phyloP scores from a whole-genome alignment of 768 basidiomycete species.

The Paxillus involutus region DNA sequence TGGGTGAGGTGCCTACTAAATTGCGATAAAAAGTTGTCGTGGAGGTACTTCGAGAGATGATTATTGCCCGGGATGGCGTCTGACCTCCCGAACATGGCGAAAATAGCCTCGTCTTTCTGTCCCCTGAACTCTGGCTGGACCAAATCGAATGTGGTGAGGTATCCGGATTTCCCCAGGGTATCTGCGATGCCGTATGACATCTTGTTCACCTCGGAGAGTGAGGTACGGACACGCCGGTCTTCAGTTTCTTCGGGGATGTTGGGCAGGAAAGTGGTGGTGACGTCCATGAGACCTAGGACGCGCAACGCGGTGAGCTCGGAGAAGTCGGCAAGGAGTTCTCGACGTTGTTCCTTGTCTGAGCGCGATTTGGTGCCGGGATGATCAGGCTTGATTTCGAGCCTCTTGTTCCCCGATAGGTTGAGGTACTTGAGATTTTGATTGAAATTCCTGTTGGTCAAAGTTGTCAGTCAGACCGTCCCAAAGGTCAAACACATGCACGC shows the following conservation, averaged over 20 bases:
- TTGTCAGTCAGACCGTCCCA: not conserved
- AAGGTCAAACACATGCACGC: not conserved
- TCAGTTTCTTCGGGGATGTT: slow-evolving; percentile 84
- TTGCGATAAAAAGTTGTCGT: slow-evolving; percentile 70
- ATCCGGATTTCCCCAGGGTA: slow-evolving; percentile 76
- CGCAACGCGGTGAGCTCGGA: slow-evolving; percentile 81
- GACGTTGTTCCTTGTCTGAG: slow-evolving; percentile 23
- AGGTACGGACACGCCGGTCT: slow-evolving; percentile 89
- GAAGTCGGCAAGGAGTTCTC: slow-evolving; percentile 73
- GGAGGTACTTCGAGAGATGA: slow-evolving; percentile 77
- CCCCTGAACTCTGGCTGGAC: slow-evolving; percentile 85
- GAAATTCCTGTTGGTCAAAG: slow-evolving; percentile 73
- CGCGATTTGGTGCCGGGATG: slow-evolving; percentile 30
- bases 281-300: slow-evolving; percentile 97
- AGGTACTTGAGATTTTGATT: slow-evolving; percentile 92
- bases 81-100: slow-evolving; percentile 92
- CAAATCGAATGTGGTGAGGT: slow-evolving; percentile 88
- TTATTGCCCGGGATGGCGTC: slow-evolving; percentile 59
- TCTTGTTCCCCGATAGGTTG: slow-evolving; percentile 96
- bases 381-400: slow-evolving; percentile 90
- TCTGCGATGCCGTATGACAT: slow-evolving; percentile 98
- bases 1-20: slow-evolving; percentile 60
- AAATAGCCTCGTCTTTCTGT: slow-evolving; percentile 77
- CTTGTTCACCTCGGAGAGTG: slow-evolving; percentile 80
- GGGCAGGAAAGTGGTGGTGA: slow-evolving; percentile 60